Base-by-base conservation (phyloP, 768 basidiomycete genomes). In the Tephrocybe sp. region DNA sequence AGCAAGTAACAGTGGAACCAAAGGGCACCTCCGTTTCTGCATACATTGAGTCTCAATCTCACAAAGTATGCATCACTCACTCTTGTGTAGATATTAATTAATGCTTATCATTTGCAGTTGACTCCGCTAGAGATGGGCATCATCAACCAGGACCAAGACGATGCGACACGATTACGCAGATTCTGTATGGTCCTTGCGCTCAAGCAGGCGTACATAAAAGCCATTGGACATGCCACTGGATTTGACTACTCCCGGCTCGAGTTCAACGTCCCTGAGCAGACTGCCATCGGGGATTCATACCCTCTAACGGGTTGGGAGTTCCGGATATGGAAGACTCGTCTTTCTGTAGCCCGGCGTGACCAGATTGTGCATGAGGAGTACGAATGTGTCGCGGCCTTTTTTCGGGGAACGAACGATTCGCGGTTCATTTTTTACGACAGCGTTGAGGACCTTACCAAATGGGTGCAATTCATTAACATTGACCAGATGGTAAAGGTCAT, bases 231-330 rank as follows among this genome's bases (percentile, higher is more conserved):
- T 55, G 83, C 87, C 4, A 67, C 82, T 13, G 89, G 87, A 1
- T 91, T 92, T 64, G 89, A 92, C 70, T 88, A 77, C 69, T 82
- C 84, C 5, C 83, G 89, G 2, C 81, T 93, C 54, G 87, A 92
- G 57, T 90, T 91, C 73, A 82, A 91, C 66, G 78, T 92, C 41
- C 84, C 57, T 11, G 76, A 77, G 33, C 71, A 80, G 54, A 74
- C 68, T 2, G 87, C 84, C 6, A 74, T 69, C 1, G 86, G 85
- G 1, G 91, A 92, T 64, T 81, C 82, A 4, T 77, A 80, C 39
- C 78, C 80, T 1, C 72, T 92, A 0, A 73, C 76, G 16, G 91
- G 91, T 0, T 93, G 91, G 91, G 91, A 93, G 64, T 92, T 93
- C 67, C 80, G 91, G 7, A 72, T 92, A 36, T 93, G 87, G 77